These are phyloP conservation scores for Starmerella khaoyaiensis DNA, from an alignment of 805 yeast species.

Conservation along the genomic window DNA sequence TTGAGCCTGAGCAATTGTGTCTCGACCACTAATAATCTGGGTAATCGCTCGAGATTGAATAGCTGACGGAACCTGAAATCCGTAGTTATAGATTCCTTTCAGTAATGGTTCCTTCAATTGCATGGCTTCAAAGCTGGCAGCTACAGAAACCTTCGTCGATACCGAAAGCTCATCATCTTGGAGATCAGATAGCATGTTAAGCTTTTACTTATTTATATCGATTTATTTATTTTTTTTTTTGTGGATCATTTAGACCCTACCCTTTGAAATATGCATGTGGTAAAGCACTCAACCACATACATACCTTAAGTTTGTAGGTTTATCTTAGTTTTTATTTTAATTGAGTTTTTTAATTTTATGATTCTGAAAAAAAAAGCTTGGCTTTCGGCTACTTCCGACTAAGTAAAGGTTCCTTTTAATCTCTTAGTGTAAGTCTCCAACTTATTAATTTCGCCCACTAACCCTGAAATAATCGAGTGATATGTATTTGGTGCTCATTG, in stretches of 20 bases:
- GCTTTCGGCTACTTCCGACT: too few species aligned
- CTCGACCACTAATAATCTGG: conserved; percentile 64
- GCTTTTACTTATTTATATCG: too few species aligned
- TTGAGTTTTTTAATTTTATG: too few species aligned
- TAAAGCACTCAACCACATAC: too few species aligned
- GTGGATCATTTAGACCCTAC: background rate
- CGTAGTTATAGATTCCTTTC: conserved; percentile 62
- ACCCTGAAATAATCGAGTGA: conserved; percentile 6
- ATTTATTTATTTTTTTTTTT: background rate
- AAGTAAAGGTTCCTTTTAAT: too few species aligned
- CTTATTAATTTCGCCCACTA: too few species aligned
- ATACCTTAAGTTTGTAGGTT: too few species aligned
- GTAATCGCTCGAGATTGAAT: conserved; percentile 71
- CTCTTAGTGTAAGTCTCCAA: too few species aligned
- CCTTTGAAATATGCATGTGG: too few species aligned
- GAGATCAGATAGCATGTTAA: conserved; percentile 22
- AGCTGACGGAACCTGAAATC: conserved; percentile 71
- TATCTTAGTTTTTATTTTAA: too few species aligned
- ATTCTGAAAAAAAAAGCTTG: too few species aligned
- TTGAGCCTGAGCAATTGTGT: conserved; percentile 90
- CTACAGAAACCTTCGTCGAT: conserved; percentile 41
- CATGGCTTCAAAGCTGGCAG: conserved; percentile 25
- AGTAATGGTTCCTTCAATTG: conserved; percentile 29
- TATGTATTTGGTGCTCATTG: conserved; percentile 35
- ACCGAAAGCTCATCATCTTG: conserved; percentile 43